A percentile compares a stretch with the other conserved stretches of the same genome.
Conservation (phyloP, 768 basidiomycete species). For the Xerocomellus intermedius region DNA sequence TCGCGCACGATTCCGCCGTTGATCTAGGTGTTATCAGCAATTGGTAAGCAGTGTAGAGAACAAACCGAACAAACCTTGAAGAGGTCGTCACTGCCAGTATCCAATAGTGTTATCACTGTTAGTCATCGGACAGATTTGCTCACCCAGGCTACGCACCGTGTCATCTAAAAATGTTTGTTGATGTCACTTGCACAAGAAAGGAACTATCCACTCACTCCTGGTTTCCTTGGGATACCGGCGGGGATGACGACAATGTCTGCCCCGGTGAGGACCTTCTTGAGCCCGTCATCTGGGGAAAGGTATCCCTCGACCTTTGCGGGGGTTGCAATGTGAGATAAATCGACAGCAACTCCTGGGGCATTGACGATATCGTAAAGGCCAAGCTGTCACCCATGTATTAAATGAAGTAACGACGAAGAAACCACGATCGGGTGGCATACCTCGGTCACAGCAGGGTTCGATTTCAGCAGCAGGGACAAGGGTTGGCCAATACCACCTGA, state of each 20-base stretch:
- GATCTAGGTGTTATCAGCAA: conserved; percentile 53
- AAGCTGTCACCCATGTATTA: conserved; percentile 47
- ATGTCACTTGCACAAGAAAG: not conserved
- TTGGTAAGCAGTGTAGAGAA: not conserved
- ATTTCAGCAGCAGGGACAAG: conserved; percentile 87
- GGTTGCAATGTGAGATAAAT: conserved; percentile 92
- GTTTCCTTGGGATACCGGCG: conserved; percentile 95
- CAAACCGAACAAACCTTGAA: conserved; percentile 70
- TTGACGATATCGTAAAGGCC: conserved; percentile 95
- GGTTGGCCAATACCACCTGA: conserved; percentile 97
- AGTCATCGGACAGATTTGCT: conserved; percentile 5
- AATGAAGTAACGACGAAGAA: not conserved
- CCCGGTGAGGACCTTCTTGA: conserved; percentile 78
- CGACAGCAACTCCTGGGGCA: conserved; percentile 95
- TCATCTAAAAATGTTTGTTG: conserved; percentile 40
- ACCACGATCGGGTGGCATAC: conserved; percentile 35
- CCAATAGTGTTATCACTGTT: not conserved
- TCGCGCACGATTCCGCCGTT: conserved; percentile 97
- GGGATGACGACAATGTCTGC: conserved; percentile 94
- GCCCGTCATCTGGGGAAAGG: conserved; percentile 74
- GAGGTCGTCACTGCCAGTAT: conserved; percentile 72
- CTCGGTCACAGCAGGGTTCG: conserved; percentile 76
- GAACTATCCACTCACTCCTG: conserved; percentile 59
- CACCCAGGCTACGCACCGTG: conserved; percentile 37
- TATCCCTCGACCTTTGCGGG: conserved; percentile 83